Conservation (phyloP, 2,329 filamentous ascomycete genomes). For the Stemphylium beticola region DNA sequence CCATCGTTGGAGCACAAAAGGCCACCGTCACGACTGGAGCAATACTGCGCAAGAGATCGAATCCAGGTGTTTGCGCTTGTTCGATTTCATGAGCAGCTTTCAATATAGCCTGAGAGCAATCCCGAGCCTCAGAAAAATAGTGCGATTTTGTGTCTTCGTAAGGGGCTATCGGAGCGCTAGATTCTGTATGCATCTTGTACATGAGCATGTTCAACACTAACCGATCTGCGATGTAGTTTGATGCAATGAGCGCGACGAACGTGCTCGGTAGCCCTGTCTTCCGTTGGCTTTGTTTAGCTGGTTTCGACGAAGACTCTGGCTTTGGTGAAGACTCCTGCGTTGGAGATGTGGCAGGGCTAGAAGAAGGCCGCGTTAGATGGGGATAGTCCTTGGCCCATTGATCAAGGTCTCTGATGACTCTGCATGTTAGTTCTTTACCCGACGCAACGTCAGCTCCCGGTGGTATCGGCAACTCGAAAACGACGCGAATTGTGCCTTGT, state of each 20-base stretch:
- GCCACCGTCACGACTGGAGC: conserved; percentile 33
- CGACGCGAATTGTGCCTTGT: conserved; percentile 23
- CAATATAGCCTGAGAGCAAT: background rate
- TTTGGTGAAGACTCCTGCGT: too few species aligned
- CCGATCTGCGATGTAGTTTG: conserved; percentile 7
- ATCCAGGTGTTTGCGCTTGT: background rate
- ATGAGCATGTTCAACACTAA: conserved; percentile 12
- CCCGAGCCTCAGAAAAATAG: background rate
- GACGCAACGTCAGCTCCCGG: conserved; percentile 16
- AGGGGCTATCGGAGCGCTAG: background rate
- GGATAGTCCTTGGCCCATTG: background rate
- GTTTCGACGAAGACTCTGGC: background rate
- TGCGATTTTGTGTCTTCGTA: conserved; percentile 7
- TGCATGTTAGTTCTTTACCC: conserved; percentile 18
- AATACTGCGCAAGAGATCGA: conserved; percentile 2
- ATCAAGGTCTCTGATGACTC: conserved; percentile 24
- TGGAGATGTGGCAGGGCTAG: background rate
- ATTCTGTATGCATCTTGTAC: conserved; percentile 14
- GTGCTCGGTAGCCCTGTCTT: background rate
- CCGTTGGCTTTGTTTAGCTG: background rate
- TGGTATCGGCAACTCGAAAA: conserved; percentile 28
- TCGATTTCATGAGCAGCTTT: background rate
- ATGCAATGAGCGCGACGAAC: conserved; percentile 1
- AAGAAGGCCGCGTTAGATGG: background rate
- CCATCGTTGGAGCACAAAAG: conserved; percentile 22